phyloP scores from a whole-genome alignment of 768 basidiomycete genomes.

The Cubamyces lactineus region DNA sequence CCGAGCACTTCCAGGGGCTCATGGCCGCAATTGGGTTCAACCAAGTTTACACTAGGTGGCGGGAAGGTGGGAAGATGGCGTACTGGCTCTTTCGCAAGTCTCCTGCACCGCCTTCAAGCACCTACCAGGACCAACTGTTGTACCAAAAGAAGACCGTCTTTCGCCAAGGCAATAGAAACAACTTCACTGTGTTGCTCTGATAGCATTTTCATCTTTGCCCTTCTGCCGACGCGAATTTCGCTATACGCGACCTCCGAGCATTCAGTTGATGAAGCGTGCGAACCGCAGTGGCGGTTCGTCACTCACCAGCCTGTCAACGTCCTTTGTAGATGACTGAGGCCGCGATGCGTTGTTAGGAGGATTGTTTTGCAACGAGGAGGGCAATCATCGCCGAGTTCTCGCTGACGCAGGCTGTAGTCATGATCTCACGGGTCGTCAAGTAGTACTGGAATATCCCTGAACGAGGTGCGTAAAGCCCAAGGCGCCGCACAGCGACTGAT shows the following conservation, averaged over 20 bases:
- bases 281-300: too few species aligned
- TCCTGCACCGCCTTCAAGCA: slow-evolving; percentile 37
- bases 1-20: slow-evolving; percentile 56
- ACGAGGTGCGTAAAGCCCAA: too few species aligned
- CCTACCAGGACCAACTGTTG: slow-evolving; percentile 17
- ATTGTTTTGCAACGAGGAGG: too few species aligned
- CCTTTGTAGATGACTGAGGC: too few species aligned
- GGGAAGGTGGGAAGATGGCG: slow-evolving; percentile 76
- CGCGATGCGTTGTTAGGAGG: too few species aligned
- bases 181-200: slow-evolving; percentile 65
- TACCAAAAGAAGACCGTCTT: slow-evolving; percentile 62
- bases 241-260: too few species aligned
- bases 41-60: slow-evolving; percentile 63
- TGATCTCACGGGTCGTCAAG: not conserved
- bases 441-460: not conserved
- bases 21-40: slow-evolving; percentile 69
- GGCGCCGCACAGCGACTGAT: too few species aligned
- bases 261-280: too few species aligned
- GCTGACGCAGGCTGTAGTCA: too few species aligned
- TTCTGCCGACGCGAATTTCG: too few species aligned
- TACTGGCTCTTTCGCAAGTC: slow-evolving; percentile 81
- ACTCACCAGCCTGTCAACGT: too few species aligned
- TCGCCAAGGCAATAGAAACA: slow-evolving; percentile 75
- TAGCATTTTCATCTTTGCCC: not conserved
- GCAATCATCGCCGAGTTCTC: too few species aligned